Percentiles rank a stretch among this genome's conserved stretches.
Evolutionary conservation across 2,329 filamentous ascomycete species (phyloP).

Genomic region (Pseudopyricularia cyperi): DNA sequence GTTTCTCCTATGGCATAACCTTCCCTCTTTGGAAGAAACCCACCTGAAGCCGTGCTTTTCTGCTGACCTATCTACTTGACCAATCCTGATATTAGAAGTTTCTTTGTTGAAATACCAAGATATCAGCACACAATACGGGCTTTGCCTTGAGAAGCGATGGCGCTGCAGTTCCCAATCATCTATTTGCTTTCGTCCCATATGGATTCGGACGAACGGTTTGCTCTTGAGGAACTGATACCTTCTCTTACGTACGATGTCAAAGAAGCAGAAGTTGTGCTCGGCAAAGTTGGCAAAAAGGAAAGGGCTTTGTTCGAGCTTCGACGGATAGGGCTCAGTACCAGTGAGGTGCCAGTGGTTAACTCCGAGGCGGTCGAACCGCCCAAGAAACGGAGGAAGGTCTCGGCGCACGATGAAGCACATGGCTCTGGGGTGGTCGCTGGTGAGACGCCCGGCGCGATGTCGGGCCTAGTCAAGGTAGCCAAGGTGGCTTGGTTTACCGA

Average conservation of each 20-base stretch:
- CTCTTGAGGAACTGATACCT: conserved; percentile 50
- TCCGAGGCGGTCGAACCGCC: background rate
- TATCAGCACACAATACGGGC: too few relatives aligned
- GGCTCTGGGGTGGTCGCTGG: background rate
- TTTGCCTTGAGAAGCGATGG: too few relatives aligned
- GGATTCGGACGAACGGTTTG: conserved; percentile 44
- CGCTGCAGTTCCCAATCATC: conserved; percentile 43
- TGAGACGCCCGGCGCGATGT: background rate
- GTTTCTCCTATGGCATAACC: too few relatives aligned
- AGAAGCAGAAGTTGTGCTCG: conserved; percentile 64
- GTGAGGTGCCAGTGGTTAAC: conserved; percentile 24
- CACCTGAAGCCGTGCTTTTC: too few relatives aligned
- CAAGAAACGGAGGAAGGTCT: conserved; percentile 3
- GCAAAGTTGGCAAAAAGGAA: conserved; percentile 54
- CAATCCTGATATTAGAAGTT: background rate
- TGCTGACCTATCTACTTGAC: too few relatives aligned
- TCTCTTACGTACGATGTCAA: conserved; percentile 56
- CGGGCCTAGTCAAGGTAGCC: conserved; percentile 31
- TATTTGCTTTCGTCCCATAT: conserved; percentile 65
- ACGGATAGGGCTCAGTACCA: conserved; percentile 46
- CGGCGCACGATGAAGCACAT: conserved; percentile 4
- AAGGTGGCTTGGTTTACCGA: conserved; percentile 46
- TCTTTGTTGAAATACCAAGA: too few relatives aligned
- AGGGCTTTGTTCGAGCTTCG: conserved; percentile 70
- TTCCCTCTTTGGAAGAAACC: too few relatives aligned